phyloP scores from a whole-genome alignment of 148 eudicot genomes.

The Persicaria tinctoria region DNA sequence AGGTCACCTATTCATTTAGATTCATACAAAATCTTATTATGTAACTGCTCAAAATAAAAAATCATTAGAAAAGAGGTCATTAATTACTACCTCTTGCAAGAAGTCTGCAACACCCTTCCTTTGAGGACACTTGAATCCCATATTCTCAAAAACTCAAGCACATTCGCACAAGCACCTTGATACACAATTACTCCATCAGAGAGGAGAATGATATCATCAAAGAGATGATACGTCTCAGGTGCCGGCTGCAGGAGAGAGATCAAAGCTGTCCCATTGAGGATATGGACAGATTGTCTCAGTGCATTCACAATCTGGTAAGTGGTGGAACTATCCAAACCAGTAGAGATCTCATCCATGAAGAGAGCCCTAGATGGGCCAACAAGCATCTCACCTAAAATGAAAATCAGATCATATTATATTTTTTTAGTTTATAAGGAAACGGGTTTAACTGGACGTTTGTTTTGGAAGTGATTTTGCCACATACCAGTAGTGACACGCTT shows the following conservation, averaged over 20 bases:
- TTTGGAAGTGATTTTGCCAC: background rate
- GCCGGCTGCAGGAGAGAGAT: conserved; percentile 68
- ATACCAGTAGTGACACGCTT: conserved; percentile 26
- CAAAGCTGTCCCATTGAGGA: conserved; percentile 43
- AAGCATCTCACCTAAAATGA: conserved; percentile 52
- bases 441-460: background rate
- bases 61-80: background rate
- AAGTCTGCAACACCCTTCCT: conserved; percentile 64
- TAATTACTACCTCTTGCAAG: conserved; percentile 30
- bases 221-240: conserved; percentile 49
- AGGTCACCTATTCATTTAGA: conserved; percentile 13
- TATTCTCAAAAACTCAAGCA: conserved; percentile 27
- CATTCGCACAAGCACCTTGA: conserved; percentile 35
- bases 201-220: too few relatives aligned
- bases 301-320: conserved; percentile 61
- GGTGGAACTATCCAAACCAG: conserved; percentile 15
- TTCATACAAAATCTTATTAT: background rate
- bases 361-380: conserved; percentile 65
- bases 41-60: background rate
- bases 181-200: too few relatives aligned
- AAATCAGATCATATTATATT: background rate
- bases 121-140: conserved; percentile 51
- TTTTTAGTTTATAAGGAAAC: background rate
- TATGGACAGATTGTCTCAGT: conserved; percentile 47
- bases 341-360: conserved; percentile 45